Evolutionary conservation across 345 rosid genomes (phyloP).

Genomic region (Citrus medica): DNA sequence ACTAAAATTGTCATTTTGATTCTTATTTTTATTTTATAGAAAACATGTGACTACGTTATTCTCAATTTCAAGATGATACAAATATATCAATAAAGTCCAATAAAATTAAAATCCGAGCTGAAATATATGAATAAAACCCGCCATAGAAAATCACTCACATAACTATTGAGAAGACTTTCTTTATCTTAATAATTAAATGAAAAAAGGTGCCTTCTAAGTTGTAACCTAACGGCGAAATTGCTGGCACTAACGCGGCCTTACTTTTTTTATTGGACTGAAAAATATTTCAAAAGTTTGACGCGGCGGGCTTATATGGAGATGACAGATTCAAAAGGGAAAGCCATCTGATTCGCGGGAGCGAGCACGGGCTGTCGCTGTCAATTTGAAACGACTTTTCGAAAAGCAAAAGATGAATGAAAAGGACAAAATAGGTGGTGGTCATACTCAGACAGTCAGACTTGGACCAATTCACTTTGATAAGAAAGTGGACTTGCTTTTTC

Average conservation of each 20-base stretch:
- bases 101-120: too few relatives aligned
- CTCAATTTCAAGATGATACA: too few relatives aligned
- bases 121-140: too few relatives aligned
- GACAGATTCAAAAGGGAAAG: neutral
- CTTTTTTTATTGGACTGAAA: neutral
- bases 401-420: neutral
- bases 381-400: neutral
- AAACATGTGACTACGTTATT: too few relatives aligned
- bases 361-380: neutral
- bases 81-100: too few relatives aligned
- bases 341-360: neutral
- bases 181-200: too few relatives aligned
- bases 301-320: neutral
- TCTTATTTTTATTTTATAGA: too few relatives aligned
- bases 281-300: neutral
- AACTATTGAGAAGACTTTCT: too few relatives aligned
- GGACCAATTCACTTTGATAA: neutral
- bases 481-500: neutral
- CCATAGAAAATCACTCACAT: too few relatives aligned
- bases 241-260: too few relatives aligned
- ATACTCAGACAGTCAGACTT: neutral
- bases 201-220: rapidly evolving
- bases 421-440: neutral
- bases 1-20: too few relatives aligned
- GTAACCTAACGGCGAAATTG: too few relatives aligned